These are phyloP conservation scores for Sophora flavescens DNA, from an alignment of 306 rosid genomes.

Conservation along the genomic window DNA sequence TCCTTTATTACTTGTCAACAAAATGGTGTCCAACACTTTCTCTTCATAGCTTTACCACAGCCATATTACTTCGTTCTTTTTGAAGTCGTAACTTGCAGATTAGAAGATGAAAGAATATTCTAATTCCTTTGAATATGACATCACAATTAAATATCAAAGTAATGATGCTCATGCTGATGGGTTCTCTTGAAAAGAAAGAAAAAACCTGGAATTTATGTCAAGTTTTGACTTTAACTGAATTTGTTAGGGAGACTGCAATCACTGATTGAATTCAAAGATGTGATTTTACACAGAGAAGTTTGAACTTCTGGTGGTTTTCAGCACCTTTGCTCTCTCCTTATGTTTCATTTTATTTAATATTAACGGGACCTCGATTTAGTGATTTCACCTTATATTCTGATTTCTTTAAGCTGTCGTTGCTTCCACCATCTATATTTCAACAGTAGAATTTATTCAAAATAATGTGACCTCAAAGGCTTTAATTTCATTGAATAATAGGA, in stretches of 20 bases:
- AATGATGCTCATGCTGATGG: not conserved
- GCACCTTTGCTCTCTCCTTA: not conserved
- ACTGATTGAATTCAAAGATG: conserved; percentile 4
- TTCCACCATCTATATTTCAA: conserved; percentile 13
- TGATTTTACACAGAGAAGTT: conserved; percentile 7
- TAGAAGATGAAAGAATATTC: not conserved
- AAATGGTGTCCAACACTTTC: conserved; percentile 25
- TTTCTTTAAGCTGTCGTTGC: conserved; percentile 1
- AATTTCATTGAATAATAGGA: conserved; percentile 20
- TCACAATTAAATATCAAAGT: conserved; percentile 31
- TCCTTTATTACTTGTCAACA: not conserved
- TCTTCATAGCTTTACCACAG: conserved; percentile 5
- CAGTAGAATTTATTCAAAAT: conserved; percentile 16
- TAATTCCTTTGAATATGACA: conserved; percentile 19
- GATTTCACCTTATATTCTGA: conserved; percentile 5
- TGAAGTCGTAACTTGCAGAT: conserved; percentile 23
- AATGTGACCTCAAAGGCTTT: conserved; percentile 2
- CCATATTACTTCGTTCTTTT: not conserved
- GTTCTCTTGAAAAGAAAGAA: not conserved
- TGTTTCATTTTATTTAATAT: conserved; percentile 16
- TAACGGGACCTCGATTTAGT: not conserved
- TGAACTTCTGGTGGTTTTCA: conserved; percentile 9
- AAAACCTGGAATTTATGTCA: conserved; percentile 5
- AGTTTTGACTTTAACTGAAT: conserved; percentile 13
- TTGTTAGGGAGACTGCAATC: conserved; percentile 20